Evolutionary conservation across 2,329 filamentous ascomycete species (phyloP).

Genomic region (Claviceps humidiphila): DNA sequence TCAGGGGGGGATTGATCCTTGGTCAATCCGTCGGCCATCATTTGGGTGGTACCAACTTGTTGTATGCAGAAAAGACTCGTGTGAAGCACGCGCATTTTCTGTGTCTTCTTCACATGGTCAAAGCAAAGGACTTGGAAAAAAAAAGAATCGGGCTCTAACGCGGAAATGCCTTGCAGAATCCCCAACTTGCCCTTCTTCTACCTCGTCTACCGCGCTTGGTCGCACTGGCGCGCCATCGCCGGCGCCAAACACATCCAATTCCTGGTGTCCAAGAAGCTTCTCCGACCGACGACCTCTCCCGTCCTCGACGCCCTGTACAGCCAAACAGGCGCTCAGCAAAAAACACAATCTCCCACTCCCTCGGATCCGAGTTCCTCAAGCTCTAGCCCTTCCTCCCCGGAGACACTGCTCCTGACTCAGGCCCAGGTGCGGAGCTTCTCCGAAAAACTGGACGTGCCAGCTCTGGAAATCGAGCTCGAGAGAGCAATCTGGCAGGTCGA

Average conservation of each 20-base stretch:
- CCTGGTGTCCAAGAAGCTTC: conserved; percentile 59
- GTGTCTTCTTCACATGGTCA: too few relatives aligned
- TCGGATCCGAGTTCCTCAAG: background rate
- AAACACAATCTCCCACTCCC: background rate
- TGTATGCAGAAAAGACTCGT: too few relatives aligned
- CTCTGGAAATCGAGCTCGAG: conserved; percentile 60
- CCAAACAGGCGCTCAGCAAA: conserved; percentile 21
- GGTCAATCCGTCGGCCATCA: too few relatives aligned
- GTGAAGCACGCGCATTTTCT: background rate
- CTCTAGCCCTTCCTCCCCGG: conserved; percentile 4
- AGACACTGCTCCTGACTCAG: conserved; percentile 32
- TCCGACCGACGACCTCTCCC: conserved; percentile 51
- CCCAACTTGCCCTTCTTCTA: conserved; percentile 98
- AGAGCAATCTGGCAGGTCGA: conserved; percentile 65
- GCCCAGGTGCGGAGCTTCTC: conserved; percentile 45
- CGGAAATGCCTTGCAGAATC: conserved; percentile 37
- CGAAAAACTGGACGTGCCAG: conserved; percentile 51
- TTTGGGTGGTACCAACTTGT: too few relatives aligned
- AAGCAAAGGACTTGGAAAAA: too few relatives aligned
- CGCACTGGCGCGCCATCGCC: conserved; percentile 73
- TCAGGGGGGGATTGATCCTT: too few relatives aligned
- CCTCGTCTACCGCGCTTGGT: conserved; percentile 80
- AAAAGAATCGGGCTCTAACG: background rate
- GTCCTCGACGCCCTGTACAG: conserved; percentile 64
- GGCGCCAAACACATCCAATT: conserved; percentile 79